These are phyloP conservation scores for Cantharellus anzutake DNA, from an alignment of 768 basidiomycete genomes.

Conservation along the genomic window DNA sequence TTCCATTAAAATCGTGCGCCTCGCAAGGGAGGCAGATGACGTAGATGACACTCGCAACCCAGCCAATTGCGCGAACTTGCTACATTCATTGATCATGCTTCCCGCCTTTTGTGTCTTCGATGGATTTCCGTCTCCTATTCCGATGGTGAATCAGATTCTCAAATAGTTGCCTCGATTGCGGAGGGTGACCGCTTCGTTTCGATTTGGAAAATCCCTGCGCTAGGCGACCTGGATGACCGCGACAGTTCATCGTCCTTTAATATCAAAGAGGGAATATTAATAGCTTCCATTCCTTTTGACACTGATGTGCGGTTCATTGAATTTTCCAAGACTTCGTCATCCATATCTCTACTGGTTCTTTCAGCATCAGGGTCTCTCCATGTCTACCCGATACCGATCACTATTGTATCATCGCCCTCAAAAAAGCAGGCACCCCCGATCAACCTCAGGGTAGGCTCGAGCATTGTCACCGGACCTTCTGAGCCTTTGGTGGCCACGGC, in stretches of 20 bases:
- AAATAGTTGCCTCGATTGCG: slow-evolving; percentile 34
- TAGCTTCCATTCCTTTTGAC: slow-evolving; percentile 43
- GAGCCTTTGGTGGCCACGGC: background rate
- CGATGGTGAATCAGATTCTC: slow-evolving; percentile 10
- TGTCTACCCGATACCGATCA: slow-evolving; percentile 26
- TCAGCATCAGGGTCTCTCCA: slow-evolving; percentile 41
- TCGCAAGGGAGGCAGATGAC: no score
- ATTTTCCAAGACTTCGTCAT: slow-evolving; percentile 6
- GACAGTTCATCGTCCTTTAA: background rate
- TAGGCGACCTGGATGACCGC: background rate
- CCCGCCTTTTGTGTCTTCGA: slow-evolving; percentile 33
- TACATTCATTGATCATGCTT: slow-evolving; percentile 47
- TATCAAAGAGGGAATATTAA: slow-evolving; percentile 27
- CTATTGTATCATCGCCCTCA: background rate
- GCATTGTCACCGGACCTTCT: slow-evolving; percentile 20
- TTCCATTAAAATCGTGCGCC: no score
- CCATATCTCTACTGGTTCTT: slow-evolving; percentile 29
- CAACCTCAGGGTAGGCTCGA: slow-evolving; percentile 34
- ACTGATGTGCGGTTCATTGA: slow-evolving; percentile 29
- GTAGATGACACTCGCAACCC: no score
- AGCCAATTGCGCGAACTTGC: slow-evolving; percentile 7
- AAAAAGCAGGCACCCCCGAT: slow-evolving; percentile 26
- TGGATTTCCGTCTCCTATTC: slow-evolving; percentile 20
- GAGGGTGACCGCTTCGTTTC: slow-evolving; percentile 43
- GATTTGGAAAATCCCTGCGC: slow-evolving; percentile 34